Evolutionary conservation across 2,329 filamentous ascomycete species (phyloP).

Genomic region (Trichoderma sp.): DNA sequence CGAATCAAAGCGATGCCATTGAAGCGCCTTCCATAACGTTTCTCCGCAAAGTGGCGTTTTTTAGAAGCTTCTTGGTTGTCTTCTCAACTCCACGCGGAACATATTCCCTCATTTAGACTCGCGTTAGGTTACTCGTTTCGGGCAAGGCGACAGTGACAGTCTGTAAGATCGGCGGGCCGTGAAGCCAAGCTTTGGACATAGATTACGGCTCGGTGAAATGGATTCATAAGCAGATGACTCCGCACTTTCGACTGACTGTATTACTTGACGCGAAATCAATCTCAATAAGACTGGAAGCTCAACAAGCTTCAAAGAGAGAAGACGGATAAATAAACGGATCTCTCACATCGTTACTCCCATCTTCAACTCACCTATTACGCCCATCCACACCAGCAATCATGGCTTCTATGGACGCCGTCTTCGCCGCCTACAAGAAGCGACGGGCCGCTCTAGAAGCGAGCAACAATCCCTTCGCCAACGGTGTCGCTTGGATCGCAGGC

Average conservation of each 20-base stretch:
- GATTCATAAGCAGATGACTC: neutral
- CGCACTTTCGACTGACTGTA: neutral
- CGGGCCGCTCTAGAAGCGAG: neutral
- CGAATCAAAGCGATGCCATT: neutral
- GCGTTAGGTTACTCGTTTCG: neutral
- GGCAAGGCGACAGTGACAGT: neutral
- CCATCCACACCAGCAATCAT: neutral
- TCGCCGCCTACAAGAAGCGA: neutral
- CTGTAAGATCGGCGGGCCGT: neutral
- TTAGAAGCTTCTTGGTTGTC: neutral
- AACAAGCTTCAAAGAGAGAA: neutral
- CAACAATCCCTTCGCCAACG: conserved; percentile 1
- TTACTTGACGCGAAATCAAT: neutral
- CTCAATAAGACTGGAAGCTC: neutral
- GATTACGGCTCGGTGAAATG: neutral
- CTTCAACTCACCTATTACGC: neutral
- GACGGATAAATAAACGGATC: neutral
- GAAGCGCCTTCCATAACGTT: neutral
- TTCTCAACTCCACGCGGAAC: neutral
- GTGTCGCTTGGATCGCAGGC: conserved; percentile 6
- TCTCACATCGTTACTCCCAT: neutral
- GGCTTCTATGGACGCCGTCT: conserved; percentile 5
- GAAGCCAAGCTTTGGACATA: neutral
- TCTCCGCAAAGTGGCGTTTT: neutral
- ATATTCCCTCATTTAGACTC: neutral